Evolutionary conservation across 1,284 basidiomycete species (phyloP), one percentile per base, ranked within the genome.

Genomic region (Malassezia nana): DNA sequence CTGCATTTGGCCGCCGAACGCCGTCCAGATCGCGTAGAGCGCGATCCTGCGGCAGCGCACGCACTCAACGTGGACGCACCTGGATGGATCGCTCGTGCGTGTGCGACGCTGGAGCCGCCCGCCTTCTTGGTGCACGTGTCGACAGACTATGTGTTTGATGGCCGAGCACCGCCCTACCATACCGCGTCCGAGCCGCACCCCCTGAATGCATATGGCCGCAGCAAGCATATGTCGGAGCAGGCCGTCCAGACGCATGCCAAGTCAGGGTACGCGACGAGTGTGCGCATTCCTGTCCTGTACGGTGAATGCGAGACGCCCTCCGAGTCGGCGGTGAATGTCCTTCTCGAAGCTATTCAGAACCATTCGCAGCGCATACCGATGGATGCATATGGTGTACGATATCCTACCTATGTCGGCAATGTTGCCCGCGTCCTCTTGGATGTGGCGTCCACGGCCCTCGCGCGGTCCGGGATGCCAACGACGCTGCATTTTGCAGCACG

Each of bases 1-100:
- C 69, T 79, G 25, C 78, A 79, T 61, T 76, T 76, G 54, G 78
- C 78, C 2, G 78, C 78, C 2, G 78, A 79, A 62, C 63, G 78
- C 20, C 62, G 78, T 18, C 68, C 74, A 2, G 72, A 74, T 31
- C 65, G 67, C 7, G 66, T 74, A 28, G 63, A 63, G 26, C 64
- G 59, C 8, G 74, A 79, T 59, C 78, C 78, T 6, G 75, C 72
- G 6, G 75, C 75, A 26, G 76, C 76, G 2, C 69, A 76, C 8
- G 63, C 65, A 57, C 75, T 79, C 67, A 79, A 79, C 62, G 77
- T 76, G 25, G 74, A 69, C 8, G 77, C 77, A 0, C 77, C 78
- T 0, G 69, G 66, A 13, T 66, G 67, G 51, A 67, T 79, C 22
- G 76, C 75, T 8, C 49, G 53, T 2, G 42, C 35, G 24, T 52